Conservation (phyloP, 2,329 filamentous ascomycete species). For the Cordyceps tenuipes region DNA sequence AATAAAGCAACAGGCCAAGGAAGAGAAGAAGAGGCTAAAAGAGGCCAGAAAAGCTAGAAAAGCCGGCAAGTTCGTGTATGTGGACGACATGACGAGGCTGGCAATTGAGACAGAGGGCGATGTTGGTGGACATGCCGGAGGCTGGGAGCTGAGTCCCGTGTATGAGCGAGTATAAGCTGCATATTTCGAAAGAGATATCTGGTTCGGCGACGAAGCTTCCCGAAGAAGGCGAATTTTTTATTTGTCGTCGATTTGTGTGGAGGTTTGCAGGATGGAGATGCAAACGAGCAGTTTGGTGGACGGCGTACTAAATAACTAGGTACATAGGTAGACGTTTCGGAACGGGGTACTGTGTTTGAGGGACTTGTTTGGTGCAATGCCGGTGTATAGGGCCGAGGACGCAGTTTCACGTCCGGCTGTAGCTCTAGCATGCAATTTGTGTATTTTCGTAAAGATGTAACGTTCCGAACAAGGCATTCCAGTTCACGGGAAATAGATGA, state of each 20-base stretch:
- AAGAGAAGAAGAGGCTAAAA: slow-evolving; percentile 18
- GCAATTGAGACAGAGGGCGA: neutral
- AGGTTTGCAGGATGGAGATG: too few relatives aligned
- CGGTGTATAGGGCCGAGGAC: too few relatives aligned
- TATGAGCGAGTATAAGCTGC: neutral
- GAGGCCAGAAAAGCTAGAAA: slow-evolving; percentile 16
- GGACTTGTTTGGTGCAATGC: too few relatives aligned
- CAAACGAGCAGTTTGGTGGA: too few relatives aligned
- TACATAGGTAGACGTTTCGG: too few relatives aligned
- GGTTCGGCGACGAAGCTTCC: neutral
- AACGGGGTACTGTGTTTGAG: too few relatives aligned
- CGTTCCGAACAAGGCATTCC: too few relatives aligned
- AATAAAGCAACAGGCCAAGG: slow-evolving; percentile 29
- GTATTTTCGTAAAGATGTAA: too few relatives aligned
- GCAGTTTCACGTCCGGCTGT: too few relatives aligned
- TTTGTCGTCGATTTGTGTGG: neutral
- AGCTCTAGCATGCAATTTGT: too few relatives aligned
- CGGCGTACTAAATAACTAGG: too few relatives aligned
- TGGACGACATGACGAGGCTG: neutral
- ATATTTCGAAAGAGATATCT: neutral
- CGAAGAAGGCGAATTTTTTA: neutral
- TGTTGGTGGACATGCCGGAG: neutral
- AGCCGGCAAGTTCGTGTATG: slow-evolving; percentile 11
- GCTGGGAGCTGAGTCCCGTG: neutral
- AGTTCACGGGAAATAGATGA: neutral